Percentiles rank a stretch among this genome's conserved stretches.
These are phyloP conservation scores for Lepraria neglecta DNA, from an alignment of 495 filamentous ascomycete species.

Conservation along the genomic window DNA sequence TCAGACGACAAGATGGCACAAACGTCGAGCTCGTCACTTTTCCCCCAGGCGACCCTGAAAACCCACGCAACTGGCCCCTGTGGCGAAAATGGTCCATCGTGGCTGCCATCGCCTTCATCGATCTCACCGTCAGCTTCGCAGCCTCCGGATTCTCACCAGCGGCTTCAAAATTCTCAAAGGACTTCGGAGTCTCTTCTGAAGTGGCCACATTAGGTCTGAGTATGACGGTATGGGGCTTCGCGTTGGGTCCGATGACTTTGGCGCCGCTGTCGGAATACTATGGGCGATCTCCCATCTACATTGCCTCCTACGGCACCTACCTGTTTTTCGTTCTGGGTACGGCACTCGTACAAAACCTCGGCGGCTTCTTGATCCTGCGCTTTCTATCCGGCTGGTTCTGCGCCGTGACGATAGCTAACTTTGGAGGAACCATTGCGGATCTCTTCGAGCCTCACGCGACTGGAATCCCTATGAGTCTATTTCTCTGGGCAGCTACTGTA, in stretches of 20 bases:
- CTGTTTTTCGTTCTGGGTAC: slow-evolving; percentile 30
- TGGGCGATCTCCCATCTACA: slow-evolving; percentile 34
- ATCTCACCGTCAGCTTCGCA: slow-evolving; percentile 42
- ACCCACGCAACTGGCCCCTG: slow-evolving; percentile 44
- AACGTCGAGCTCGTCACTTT: slow-evolving; percentile 35
- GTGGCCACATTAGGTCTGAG: slow-evolving; percentile 41
- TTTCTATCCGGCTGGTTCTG: slow-evolving; percentile 29
- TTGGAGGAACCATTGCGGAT: slow-evolving; percentile 28
- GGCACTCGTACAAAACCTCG: slow-evolving; percentile 27
- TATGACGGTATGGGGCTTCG: slow-evolving; percentile 39
- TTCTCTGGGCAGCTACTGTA: slow-evolving; percentile 39
- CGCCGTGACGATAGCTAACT: slow-evolving; percentile 31
- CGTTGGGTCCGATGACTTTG: slow-evolving; percentile 36
- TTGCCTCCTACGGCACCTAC: slow-evolving; percentile 31
- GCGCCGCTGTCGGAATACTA: slow-evolving; percentile 40
- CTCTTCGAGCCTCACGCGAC: slow-evolving; percentile 27
- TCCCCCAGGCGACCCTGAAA: slow-evolving; percentile 34
- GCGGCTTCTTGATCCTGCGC: slow-evolving; percentile 28
- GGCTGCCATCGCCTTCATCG: slow-evolving; percentile 37
- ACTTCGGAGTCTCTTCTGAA: slow-evolving; percentile 39
- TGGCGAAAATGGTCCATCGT: slow-evolving; percentile 47
- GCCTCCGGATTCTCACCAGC: slow-evolving; percentile 42
- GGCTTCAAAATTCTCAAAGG: slow-evolving; percentile 34
- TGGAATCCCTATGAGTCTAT: slow-evolving; percentile 29
- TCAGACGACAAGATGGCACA: slow-evolving; percentile 21